These are phyloP conservation scores for Globisporangium radiosum DNA, from an alignment of 352 stramenopile species.

Conservation along the genomic window DNA sequence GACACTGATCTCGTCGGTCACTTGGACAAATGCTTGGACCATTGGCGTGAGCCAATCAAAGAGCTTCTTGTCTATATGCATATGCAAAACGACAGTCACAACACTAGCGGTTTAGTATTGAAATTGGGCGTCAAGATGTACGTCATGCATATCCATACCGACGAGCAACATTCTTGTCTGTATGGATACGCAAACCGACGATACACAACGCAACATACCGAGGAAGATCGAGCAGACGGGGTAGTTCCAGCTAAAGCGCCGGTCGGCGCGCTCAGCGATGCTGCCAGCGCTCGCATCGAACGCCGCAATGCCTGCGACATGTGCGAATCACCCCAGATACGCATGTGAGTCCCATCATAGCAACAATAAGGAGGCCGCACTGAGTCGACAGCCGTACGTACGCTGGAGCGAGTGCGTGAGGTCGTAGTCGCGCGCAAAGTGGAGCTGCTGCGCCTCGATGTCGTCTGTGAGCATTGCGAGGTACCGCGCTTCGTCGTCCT, in stretches of 20 bases:
- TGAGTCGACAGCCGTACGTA: conserved; percentile 15
- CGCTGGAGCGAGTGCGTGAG: conserved; percentile 75
- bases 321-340: neutral
- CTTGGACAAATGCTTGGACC: conserved; percentile 59
- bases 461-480: conserved; percentile 53
- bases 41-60: conserved; percentile 78
- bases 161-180: neutral
- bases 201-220: conserved; percentile 18
- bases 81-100: neutral
- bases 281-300: conserved; percentile 45
- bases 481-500: conserved; percentile 55
- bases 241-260: conserved; percentile 93
- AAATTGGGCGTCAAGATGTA: too few relatives aligned
- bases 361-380: too few relatives aligned
- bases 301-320: conserved; percentile 33
- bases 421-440: conserved; percentile 74
- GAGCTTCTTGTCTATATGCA: conserved; percentile 59
- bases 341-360: neutral
- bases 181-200: neutral
- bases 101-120: too few relatives aligned
- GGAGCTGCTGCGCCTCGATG: conserved; percentile 54
- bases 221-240: conserved; percentile 46
- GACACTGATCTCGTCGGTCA: conserved; percentile 38
- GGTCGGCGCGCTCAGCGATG: conserved; percentile 73
- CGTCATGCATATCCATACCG: too few relatives aligned